phyloP scores from a whole-genome alignment of 768 basidiomycete species.

The Serendipita sp. region DNA sequence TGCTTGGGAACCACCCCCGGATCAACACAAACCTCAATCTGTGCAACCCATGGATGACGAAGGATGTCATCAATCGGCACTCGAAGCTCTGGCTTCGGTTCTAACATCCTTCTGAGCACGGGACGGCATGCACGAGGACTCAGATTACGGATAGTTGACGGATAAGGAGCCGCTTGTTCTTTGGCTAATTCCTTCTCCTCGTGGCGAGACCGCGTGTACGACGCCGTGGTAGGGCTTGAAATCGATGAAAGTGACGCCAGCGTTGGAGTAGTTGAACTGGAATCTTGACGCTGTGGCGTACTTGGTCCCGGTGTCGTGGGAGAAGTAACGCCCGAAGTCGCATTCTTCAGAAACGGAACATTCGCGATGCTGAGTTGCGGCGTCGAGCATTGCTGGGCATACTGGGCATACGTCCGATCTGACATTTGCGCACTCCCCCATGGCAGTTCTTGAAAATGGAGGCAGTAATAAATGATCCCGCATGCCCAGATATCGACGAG shows the following conservation, averaged over 20 bases:
- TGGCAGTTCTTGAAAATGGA: slow-evolving; percentile 94
- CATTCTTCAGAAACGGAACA: slow-evolving; percentile 10
- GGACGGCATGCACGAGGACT: slow-evolving; percentile 71
- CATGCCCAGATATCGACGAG: slow-evolving; percentile 97
- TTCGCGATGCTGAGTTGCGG: slow-evolving; percentile 1
- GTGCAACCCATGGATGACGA: slow-evolving; percentile 59
- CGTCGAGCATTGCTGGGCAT: slow-evolving; percentile 30
- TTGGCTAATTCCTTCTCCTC: slow-evolving; percentile 5
- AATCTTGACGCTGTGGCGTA: not conserved
- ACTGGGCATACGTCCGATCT: slow-evolving; percentile 70
- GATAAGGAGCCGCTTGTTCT: slow-evolving; percentile 15
- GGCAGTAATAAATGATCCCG: slow-evolving; percentile 95
- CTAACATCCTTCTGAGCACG: slow-evolving; percentile 84
- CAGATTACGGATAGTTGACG: slow-evolving; percentile 68
- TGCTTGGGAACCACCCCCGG: slow-evolving; percentile 1
- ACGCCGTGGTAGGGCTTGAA: slow-evolving; percentile 16
- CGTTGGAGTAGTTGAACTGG: not conserved
- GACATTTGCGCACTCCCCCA: slow-evolving; percentile 86
- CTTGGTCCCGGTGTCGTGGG: not conserved
- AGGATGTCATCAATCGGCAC: slow-evolving; percentile 68
- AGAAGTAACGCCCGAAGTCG: slow-evolving; percentile 20
- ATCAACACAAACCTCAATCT: slow-evolving; percentile 64
- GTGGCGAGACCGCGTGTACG: slow-evolving; percentile 23
- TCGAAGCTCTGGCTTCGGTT: slow-evolving; percentile 75
- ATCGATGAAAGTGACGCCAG: slow-evolving; percentile 7